Conservation (phyloP, 2,329 filamentous ascomycete genomes). For the Pseudogymnoascus sp. region DNA sequence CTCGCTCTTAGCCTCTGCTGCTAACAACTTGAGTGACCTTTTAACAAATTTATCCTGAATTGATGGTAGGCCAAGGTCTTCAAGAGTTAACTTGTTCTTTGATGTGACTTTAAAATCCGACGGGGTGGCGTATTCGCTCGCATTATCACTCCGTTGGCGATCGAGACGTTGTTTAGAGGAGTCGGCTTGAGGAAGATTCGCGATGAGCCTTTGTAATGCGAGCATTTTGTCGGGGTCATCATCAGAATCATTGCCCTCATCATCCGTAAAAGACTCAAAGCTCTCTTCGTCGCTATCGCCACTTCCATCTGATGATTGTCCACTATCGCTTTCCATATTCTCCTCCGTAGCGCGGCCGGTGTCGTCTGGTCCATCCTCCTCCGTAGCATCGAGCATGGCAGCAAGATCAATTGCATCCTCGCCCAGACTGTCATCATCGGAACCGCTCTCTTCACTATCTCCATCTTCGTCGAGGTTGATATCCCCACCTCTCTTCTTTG, state of each 20-base stretch:
- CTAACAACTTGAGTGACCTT: constrained; percentile 69
- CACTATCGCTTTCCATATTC: constrained; percentile 45
- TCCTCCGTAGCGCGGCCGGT: constrained; percentile 35
- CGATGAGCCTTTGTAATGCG: constrained; percentile 61
- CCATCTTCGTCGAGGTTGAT: constrained; percentile 44
- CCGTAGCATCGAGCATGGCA: constrained; percentile 25
- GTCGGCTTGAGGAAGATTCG: constrained; percentile 45
- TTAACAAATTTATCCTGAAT: constrained; percentile 69
- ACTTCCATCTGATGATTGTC: constrained; percentile 40
- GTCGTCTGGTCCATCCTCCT: constrained; percentile 26
- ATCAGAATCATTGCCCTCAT: constrained; percentile 32
- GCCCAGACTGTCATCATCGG: constrained; percentile 62
- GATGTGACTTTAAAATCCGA: constrained; percentile 50
- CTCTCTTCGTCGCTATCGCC: constrained; percentile 49
- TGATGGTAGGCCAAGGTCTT: constrained; percentile 64
- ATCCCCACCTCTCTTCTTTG: constrained; percentile 37
- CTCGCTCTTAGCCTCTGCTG: constrained; percentile 47
- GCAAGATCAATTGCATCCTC: constrained; percentile 35
- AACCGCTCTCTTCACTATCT: constrained; percentile 33
- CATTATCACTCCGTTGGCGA: constrained; percentile 33
- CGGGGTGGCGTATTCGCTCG: constrained; percentile 54
- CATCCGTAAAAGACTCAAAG: constrained; percentile 39
- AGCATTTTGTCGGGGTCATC: constrained; percentile 45
- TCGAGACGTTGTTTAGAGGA: constrained; percentile 21
- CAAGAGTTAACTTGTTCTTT: constrained; percentile 62